Base-by-base conservation (phyloP, 345 rosid species). In the Brassica incana region DNA sequence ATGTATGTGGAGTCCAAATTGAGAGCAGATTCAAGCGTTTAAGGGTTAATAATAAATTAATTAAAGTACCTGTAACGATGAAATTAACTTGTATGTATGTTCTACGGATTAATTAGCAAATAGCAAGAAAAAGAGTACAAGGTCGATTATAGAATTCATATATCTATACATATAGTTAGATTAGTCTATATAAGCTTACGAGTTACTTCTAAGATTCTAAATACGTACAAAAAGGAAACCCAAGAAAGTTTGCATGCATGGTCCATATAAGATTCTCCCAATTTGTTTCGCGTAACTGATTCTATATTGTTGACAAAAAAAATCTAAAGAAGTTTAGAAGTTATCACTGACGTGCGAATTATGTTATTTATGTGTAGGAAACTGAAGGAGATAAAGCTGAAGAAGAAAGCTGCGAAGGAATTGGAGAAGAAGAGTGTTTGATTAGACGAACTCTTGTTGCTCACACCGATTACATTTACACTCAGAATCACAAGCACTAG, bases 401-500 rank as follows among this genome's bases (percentile, higher is more conserved):
- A 18, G 89, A 83, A 14, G 86, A 75, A 12, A 67, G 78, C 65
- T 87, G 90, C 63, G 83, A 85, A 1, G 90, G 88, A 72, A 65
- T 79, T 29, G 89, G 67, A 36, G 89, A 85, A 83, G 90, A 89
- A 54, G 92, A 89, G 56, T 87, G 90, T 81, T 78, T 89, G 76
- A 83, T 72, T 40, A 84, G 85, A 70, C 81, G 86, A 78, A 74
- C 83, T 11, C 85, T 87, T 58, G 88, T 73, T 30, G 88, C 84
- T 76, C 90, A 85, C 74, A 43, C 80, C 16, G 92, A 85, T 74
- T 85, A 88, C 54, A 85, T 88, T 43, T 87, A 87, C 75, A 87
- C 92, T 11, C 92, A 84, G 66, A 74, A 83, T 16, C 80, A 67
- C 60, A 80, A 80, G 20, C 86, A 74, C 38, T 84, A 67, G 64